Evolutionary conservation across 106 monocot species (phyloP).

Genomic region (Triglochin maritima): DNA sequence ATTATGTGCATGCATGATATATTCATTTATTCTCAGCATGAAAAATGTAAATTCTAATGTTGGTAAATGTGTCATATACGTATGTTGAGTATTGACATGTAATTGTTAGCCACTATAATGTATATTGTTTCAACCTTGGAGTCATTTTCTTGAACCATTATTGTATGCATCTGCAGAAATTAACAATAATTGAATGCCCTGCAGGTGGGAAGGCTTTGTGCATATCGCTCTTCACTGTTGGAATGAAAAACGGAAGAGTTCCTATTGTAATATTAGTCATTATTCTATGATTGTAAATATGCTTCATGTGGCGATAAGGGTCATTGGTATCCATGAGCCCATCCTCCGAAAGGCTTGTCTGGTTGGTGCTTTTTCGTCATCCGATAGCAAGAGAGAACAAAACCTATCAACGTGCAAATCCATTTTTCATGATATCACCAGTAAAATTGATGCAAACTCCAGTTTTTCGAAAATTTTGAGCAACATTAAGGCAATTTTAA

Average conservation of each 20-base stretch:
- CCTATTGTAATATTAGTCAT: conserved; percentile 2
- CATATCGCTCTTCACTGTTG: conserved; percentile 78
- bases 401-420: conserved; percentile 15
- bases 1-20: too few species aligned
- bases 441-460: conserved; percentile 25
- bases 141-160: background rate
- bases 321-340: conserved; percentile 36
- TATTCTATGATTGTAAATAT: conserved; percentile 33
- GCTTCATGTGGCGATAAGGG: conserved; percentile 54
- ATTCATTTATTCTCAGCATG: too few species aligned
- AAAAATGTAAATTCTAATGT: too few species aligned
- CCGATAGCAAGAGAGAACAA: conserved; percentile 1
- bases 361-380: conserved; percentile 41
- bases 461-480: conserved; percentile 42
- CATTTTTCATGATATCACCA: conserved; percentile 39
- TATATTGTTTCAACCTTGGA: too few species aligned
- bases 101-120: too few species aligned
- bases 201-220: conserved; percentile 89
- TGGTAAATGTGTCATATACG: too few species aligned
- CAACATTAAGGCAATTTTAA: conserved; percentile 17
- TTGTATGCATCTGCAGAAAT: background rate
- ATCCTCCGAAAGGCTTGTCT: conserved; percentile 72
- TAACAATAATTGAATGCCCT: background rate
- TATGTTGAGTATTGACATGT: too few species aligned
- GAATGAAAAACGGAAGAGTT: conserved; percentile 36